A percentile compares a stretch with the other conserved stretches of the same genome.
Conservation (phyloP, 129 eudicot genomes). For the Rutidosis leptorrhynchoides region DNA sequence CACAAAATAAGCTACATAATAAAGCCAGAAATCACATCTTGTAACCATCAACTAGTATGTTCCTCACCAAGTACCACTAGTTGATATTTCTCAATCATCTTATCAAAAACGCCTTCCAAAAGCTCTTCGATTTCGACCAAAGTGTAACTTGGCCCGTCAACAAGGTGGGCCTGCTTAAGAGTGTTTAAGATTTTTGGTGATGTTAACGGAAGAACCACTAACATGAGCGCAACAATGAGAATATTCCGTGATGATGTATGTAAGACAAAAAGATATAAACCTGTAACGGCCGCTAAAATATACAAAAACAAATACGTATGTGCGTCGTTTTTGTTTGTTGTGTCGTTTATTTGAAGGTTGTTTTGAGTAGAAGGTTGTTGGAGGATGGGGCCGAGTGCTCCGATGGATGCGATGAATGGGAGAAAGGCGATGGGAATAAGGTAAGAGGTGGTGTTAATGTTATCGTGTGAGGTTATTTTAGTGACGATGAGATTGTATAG, state of each 20-base stretch:
- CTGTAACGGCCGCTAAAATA: conserved; percentile 43
- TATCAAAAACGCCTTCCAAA: conserved; percentile 17
- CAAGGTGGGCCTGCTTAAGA: conserved; percentile 15
- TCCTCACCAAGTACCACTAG: conserved; percentile 45
- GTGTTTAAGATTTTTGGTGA: conserved; percentile 30
- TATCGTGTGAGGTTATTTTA: conserved; percentile 29
- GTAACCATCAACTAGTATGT: conserved; percentile 39
- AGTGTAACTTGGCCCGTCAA: conserved; percentile 34
- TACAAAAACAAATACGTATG: conserved; percentile 35
- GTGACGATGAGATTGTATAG: conserved; percentile 56
- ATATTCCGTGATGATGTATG: conserved; percentile 34
- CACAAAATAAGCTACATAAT: conserved; percentile 46
- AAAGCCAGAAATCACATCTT: conserved; percentile 55
- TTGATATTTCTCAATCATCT: conserved; percentile 29
- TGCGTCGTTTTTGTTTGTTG: conserved; percentile 26
- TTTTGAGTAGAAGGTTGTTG: conserved; percentile 24
- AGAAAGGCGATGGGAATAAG: conserved; percentile 56
- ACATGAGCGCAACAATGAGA: conserved; percentile 37
- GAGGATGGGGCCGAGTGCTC: conserved; percentile 41
- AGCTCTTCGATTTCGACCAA: conserved; percentile 35
- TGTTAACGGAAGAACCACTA: conserved; percentile 43
- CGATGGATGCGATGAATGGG: conserved; percentile 47
- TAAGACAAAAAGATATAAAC: conserved; percentile 57
- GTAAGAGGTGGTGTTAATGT: conserved; percentile 29
- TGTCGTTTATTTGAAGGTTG: conserved; percentile 13